These are phyloP conservation scores for Diaporthe vaccinii DNA, from an alignment of 2,329 filamentous ascomycete genomes.

Conservation along the genomic window DNA sequence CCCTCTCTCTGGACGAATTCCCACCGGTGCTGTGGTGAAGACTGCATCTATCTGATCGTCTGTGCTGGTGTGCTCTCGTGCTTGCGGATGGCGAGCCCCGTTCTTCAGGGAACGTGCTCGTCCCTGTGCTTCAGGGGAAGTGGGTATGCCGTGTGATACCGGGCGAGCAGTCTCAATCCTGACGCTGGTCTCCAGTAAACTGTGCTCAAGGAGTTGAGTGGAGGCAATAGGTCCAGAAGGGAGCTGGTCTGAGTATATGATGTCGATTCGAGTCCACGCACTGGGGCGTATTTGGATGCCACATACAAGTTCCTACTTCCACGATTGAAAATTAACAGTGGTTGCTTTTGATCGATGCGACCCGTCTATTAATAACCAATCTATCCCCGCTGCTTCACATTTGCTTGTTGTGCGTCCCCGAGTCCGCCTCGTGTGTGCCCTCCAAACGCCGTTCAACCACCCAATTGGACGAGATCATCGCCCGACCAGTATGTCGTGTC, in stretches of 20 bases:
- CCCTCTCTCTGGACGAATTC: no score
- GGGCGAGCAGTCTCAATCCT: background rate
- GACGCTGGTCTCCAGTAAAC: background rate
- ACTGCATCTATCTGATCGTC: background rate
- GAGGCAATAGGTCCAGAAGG: background rate
- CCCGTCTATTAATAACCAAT: slow-evolving; percentile 39
- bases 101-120: background rate
- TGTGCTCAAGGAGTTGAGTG: background rate
- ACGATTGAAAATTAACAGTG: background rate
- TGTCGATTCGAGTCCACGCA: background rate
- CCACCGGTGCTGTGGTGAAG: background rate
- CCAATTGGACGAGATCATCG: slow-evolving; percentile 24
- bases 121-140: background rate
- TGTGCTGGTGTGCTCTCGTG: background rate
- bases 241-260: no score
- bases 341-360: slow-evolving; percentile 29
- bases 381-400: slow-evolving; percentile 20
- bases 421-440: slow-evolving; percentile 17
- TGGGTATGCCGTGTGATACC: background rate
- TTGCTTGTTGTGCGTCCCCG: slow-evolving; percentile 8
- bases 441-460: slow-evolving; percentile 29
- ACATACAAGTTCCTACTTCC: background rate
- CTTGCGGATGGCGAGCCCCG: background rate
- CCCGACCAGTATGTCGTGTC: background rate
- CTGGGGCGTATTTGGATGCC: background rate